Conservation (phyloP, 2,329 filamentous ascomycete species). For the Fusarium sp. region DNA sequence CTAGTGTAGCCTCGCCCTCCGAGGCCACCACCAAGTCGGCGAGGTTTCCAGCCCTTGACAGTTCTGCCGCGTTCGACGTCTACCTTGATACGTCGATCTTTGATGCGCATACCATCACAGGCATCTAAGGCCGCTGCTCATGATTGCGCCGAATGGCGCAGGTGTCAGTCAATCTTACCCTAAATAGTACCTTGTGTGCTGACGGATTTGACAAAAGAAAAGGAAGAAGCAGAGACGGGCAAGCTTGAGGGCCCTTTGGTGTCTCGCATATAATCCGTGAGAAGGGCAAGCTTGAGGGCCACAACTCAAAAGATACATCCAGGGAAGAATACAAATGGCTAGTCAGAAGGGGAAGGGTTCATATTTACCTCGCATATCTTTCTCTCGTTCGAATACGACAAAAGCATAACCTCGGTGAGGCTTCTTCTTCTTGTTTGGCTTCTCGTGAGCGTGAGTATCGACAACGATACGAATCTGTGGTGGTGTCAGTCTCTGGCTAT, state of each 20-base stretch:
- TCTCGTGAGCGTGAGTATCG: slow-evolving; percentile 76
- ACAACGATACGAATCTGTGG: slow-evolving; percentile 85
- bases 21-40: slow-evolving; percentile 89
- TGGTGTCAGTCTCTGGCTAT: slow-evolving; percentile 26
- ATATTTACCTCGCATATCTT: slow-evolving; percentile 97
- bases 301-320: slow-evolving; percentile 48
- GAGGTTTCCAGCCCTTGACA: slow-evolving; percentile 91
- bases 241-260: slow-evolving; percentile 65
- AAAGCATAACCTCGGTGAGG: slow-evolving; percentile 93
- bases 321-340: slow-evolving; percentile 38
- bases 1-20: slow-evolving; percentile 95
- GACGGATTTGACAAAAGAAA: slow-evolving; percentile 41
- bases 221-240: slow-evolving; percentile 58
- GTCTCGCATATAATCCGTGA: slow-evolving; percentile 58
- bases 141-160: slow-evolving; percentile 66
- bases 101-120: slow-evolving; percentile 90
- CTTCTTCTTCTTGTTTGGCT: slow-evolving; percentile 82
- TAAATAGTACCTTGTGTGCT: slow-evolving; percentile 44
- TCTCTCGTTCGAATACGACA: slow-evolving; percentile 95
- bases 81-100: slow-evolving; percentile 89
- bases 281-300: slow-evolving; percentile 57
- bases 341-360: slow-evolving; percentile 45
- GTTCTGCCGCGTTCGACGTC: slow-evolving; percentile 97
- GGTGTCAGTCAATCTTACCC: slow-evolving; percentile 77
- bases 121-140: slow-evolving; percentile 87